These are phyloP conservation scores for Saccharomyces kudriavzevii DNA, from an alignment of 805 yeast genomes.

Conservation along the genomic window DNA sequence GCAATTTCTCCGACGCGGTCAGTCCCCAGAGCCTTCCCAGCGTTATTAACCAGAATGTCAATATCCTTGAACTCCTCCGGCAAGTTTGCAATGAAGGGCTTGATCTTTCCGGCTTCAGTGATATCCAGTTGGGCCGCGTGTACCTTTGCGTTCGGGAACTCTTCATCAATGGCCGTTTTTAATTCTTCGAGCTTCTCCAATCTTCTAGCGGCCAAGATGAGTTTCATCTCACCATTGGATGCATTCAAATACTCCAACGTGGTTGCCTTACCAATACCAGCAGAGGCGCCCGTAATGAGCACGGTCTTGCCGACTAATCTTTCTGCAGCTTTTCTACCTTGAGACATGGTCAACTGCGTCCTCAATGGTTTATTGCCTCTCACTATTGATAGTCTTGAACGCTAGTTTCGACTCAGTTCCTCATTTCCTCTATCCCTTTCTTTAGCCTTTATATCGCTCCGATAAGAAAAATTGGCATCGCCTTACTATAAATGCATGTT, in stretches of 20 bases:
- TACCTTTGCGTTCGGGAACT: slow-evolving; percentile 43
- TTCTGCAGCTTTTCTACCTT: slow-evolving; percentile 67
- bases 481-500: neutral
- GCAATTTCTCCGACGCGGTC: slow-evolving; percentile 66
- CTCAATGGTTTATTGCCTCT: neutral
- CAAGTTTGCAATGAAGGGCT: slow-evolving; percentile 42
- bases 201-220: slow-evolving; percentile 76
- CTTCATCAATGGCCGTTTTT: slow-evolving; percentile 37
- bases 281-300: slow-evolving; percentile 91
- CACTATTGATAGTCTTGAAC: neutral
- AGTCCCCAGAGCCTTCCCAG: slow-evolving; percentile 73
- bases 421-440: neutral
- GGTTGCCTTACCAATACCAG: slow-evolving; percentile 92
- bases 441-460: neutral
- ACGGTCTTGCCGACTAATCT: slow-evolving; percentile 73
- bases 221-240: slow-evolving; percentile 59
- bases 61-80: slow-evolving; percentile 56
- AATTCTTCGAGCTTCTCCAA: slow-evolving; percentile 47
- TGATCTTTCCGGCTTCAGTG: slow-evolving; percentile 42
- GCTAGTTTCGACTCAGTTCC: neutral
- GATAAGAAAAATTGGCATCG: neutral
- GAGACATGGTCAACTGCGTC: slow-evolving; percentile 40
- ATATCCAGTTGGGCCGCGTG: slow-evolving; percentile 49
- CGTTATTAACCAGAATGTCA: slow-evolving; percentile 64
- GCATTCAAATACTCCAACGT: slow-evolving; percentile 79